Evolutionary conservation across 352 stramenopile genomes (phyloP), one percentile per base, ranked within the genome.

Genomic region (Phytophthora chlamydospora): DNA sequence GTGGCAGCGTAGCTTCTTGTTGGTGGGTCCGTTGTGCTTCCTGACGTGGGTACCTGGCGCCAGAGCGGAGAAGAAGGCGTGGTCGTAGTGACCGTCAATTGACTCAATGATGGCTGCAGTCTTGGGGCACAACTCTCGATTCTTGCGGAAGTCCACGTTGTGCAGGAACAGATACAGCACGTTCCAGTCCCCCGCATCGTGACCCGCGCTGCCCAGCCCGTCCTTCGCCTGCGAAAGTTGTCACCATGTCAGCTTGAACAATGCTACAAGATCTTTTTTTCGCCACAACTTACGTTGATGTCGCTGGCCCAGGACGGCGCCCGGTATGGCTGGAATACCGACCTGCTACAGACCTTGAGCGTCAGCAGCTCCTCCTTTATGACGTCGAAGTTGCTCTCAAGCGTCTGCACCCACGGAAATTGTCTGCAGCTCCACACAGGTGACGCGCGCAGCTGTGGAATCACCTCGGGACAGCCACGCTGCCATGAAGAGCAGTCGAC

Each of bases 1-100:
- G 60, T 97, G 89, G 29, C 90, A 84, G 1, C 90, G 78, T 42
- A 97, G 86, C 57, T 97, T 97, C 68, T 97, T 97, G 76, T 97
- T 97, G 14, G 88, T 97, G 21, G 90, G 88, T 16, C 89, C 89
- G 41, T 96, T 76, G 61, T 97, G 89, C 38, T 85, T 84, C 29
- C 71, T 80, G 17, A 97, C 72, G 47, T 97, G 88, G 10, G 88
- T 96, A 14, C 65, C 59, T 3, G 89, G 86, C 13, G 88, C 85
- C 29, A 97, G 51, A 11, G 85, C 88, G 11, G 90, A 97, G 65
- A 97, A 95, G 54, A 97, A 96, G 0, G 83, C 78, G 62, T 96
- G 90, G 7, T 91, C 66, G 59, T 96, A 95, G 21, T 93, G 78
- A 10, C 52, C 48, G 2, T 56, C 66, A 19, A 95, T 83, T 2